Percentiles rank a stretch among this genome's conserved stretches.
Conservation (phyloP, 768 basidiomycete species). For the Tricholoma terreum region DNA sequence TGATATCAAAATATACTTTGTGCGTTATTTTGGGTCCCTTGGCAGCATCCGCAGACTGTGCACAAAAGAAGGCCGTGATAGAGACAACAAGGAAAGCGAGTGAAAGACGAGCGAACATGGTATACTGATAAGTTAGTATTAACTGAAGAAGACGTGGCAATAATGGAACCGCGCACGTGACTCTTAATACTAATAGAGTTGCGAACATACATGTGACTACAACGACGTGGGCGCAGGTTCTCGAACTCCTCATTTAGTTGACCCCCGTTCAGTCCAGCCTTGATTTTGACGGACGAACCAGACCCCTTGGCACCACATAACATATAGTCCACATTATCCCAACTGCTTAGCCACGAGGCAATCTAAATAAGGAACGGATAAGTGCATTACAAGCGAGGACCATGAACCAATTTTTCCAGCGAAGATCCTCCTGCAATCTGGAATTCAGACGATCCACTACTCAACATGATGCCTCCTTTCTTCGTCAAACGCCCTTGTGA, state of each 20-base stretch:
- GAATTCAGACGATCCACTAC: constrained; percentile 69
- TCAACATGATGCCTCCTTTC: constrained; percentile 73
- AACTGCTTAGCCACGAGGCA: neutral
- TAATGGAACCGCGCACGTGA: no score
- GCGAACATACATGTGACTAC: no score
- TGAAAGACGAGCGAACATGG: constrained; percentile 63
- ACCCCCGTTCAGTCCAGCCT: neutral
- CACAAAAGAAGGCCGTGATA: constrained; percentile 67
- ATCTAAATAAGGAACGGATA: no score
- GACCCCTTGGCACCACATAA: no score
- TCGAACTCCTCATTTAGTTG: neutral
- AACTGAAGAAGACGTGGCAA: no score
- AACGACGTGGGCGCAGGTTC: no score
- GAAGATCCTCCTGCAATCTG: constrained; percentile 66
- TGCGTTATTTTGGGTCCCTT: constrained; percentile 89
- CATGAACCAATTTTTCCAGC: constrained; percentile 58
- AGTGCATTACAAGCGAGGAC: constrained; percentile 3
- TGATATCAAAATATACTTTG: constrained; percentile 94
- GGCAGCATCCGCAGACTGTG: constrained; percentile 70
- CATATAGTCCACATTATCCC: no score
- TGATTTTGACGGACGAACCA: neutral
- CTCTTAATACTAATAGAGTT: no score
- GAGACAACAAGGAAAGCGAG: constrained; percentile 61
- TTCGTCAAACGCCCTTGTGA: constrained; percentile 78
- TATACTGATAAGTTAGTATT: constrained; percentile 23